phyloP scores from a whole-genome alignment of 1,284 basidiomycete genomes.

The Peniophora sp. region DNA sequence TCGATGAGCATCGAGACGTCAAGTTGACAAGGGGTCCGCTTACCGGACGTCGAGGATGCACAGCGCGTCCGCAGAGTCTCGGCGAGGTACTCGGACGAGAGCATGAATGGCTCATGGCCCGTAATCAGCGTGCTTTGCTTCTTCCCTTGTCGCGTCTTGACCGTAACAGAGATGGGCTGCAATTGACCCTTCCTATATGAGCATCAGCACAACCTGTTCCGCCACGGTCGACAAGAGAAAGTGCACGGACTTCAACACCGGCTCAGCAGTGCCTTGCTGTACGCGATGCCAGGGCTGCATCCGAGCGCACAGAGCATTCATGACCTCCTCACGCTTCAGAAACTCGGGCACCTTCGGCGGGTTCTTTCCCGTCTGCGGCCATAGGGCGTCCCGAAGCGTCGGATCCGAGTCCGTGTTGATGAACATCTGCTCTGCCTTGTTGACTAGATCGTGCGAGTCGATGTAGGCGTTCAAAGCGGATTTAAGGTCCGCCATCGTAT shows the following conservation, averaged over 20 bases:
- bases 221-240: background rate
- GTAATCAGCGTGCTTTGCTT: conserved; percentile 73
- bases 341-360: conserved; percentile 33
- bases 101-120: conserved; percentile 69
- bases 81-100: conserved; percentile 65
- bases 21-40: conserved; percentile 6
- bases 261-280: conserved; percentile 38
- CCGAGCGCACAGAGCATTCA: conserved; percentile 41
- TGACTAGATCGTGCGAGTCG: conserved; percentile 51
- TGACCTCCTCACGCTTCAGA: conserved; percentile 64
- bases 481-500: conserved; percentile 48
- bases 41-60: conserved; percentile 72
- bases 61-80: conserved; percentile 74
- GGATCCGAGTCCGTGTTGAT: conserved; percentile 56
- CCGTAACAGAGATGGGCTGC: conserved; percentile 57
- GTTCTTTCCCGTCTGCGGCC: conserved; percentile 33
- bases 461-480: conserved; percentile 58
- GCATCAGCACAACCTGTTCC: conserved; percentile 1
- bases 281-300: conserved; percentile 75
- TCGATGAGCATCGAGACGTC: background rate
- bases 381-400: conserved; percentile 38
- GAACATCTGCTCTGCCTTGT: conserved; percentile 57
- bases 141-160: conserved; percentile 69
- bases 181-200: conserved; percentile 64
- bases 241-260: conserved; percentile 43